phyloP scores from a whole-genome alignment of 2,329 filamentous ascomycete genomes.

The Penicillium sp. region DNA sequence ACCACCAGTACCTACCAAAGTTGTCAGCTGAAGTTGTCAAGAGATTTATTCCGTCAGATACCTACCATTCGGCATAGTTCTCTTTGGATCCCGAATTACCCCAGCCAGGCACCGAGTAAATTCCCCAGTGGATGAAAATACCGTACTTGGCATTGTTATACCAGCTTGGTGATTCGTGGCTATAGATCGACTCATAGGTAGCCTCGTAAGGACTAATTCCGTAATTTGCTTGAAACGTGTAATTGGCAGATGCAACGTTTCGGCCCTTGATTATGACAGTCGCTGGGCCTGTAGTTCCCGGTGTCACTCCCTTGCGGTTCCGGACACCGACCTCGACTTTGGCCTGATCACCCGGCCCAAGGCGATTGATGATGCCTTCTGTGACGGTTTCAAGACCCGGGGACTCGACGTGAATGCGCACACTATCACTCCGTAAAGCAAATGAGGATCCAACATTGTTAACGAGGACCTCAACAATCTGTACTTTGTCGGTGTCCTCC shows the following conservation, averaged over 20 bases:
- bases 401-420: constrained; percentile 33
- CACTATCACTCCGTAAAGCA: constrained; percentile 31
- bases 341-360: constrained; percentile 39
- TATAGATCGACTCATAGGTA: constrained; percentile 38
- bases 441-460: constrained; percentile 37
- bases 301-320: constrained; percentile 28
- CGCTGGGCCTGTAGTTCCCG: constrained; percentile 29
- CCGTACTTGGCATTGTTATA: constrained; percentile 54
- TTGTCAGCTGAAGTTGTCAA: neutral
- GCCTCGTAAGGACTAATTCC: constrained; percentile 32
- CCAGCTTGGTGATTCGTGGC: constrained; percentile 50
- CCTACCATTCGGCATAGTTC: constrained; percentile 38
- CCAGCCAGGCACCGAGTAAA: constrained; percentile 54
- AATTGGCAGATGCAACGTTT: constrained; percentile 18
- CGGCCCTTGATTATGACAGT: constrained; percentile 26
- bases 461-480: constrained; percentile 37
- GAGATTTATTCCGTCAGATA: neutral
- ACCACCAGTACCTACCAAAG: constrained; percentile 42
- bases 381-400: constrained; percentile 31
- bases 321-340: constrained; percentile 36
- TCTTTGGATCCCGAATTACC: constrained; percentile 42
- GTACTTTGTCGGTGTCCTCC: constrained; percentile 36
- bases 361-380: constrained; percentile 35
- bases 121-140: constrained; percentile 59
- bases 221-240: constrained; percentile 35